phyloP scores from a whole-genome alignment of 371 early-diverging fungal genomes.

The Batrachochytrium dendrobatidis region DNA sequence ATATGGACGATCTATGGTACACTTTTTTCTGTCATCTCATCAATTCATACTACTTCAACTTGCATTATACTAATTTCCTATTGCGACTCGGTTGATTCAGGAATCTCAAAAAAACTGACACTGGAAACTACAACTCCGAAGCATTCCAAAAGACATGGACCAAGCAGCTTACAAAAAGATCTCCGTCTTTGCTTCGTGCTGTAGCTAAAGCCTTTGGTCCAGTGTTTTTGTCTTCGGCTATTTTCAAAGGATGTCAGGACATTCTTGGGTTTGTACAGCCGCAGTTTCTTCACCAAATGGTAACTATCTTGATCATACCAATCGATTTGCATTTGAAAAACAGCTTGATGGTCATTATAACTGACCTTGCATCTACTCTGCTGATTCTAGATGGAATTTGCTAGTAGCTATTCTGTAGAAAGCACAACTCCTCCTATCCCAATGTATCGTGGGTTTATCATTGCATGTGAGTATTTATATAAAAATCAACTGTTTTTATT shows the following conservation, averaged over 20 bases:
- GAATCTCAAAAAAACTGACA: conserved; percentile 58
- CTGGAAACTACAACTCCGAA: conserved; percentile 53
- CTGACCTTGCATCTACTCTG: not conserved
- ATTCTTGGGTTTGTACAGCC: conserved; percentile 81
- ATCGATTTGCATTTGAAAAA: conserved; percentile 3
- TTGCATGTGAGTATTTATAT: conserved; percentile 39
- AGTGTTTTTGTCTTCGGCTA: conserved; percentile 58
- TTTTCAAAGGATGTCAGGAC: conserved; percentile 78
- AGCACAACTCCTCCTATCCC: conserved; percentile 13
- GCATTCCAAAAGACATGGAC: conserved; percentile 66
- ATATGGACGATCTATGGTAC: conserved; percentile 77
- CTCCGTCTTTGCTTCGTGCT: conserved; percentile 67
- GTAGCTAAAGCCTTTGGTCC: conserved; percentile 56
- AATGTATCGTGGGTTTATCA: conserved; percentile 28
- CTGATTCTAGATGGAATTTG: not conserved
- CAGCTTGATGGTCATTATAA: not conserved
- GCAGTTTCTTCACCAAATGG: conserved; percentile 61
- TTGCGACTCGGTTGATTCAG: conserved; percentile 23
- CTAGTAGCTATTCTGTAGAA: conserved; percentile 15
- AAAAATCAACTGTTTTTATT: not conserved
- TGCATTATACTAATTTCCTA: too few relatives aligned
- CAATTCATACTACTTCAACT: too few relatives aligned
- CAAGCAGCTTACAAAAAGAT: conserved; percentile 54
- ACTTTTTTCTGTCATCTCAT: too few relatives aligned
- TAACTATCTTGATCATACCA: too few relatives aligned